These are phyloP conservation scores for Paraurostyla sp. DNA, from an alignment of 73 alveolate genomes.

Conservation along the genomic window DNA sequence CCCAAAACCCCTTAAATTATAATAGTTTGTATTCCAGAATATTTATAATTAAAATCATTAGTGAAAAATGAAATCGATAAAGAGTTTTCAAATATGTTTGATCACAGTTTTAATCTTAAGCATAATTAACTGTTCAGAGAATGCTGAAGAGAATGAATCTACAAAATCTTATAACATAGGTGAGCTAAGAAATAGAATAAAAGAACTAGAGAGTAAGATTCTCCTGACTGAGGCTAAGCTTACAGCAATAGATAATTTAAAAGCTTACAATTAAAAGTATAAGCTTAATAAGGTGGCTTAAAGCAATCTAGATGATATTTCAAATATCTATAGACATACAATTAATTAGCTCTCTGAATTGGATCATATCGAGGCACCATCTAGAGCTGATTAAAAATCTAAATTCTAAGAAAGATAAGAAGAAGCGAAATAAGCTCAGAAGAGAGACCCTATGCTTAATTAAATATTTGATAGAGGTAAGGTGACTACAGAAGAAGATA, in stretches of 20 bases:
- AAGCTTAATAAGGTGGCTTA: background rate
- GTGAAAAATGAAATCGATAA: too few species aligned
- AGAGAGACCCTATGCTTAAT: conserved; percentile 24
- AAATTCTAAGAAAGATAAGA: background rate
- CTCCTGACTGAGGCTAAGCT: background rate
- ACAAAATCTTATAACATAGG: too few species aligned
- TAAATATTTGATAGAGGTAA: conserved; percentile 22
- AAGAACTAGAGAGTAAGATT: background rate
- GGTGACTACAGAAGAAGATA: background rate
- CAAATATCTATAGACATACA: background rate
- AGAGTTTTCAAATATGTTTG: too few species aligned
- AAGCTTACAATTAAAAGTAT: background rate
- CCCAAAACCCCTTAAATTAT: too few species aligned
- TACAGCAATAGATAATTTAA: background rate
- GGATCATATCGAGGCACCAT: background rate
- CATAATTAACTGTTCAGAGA: too few species aligned
- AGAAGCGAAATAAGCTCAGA: background rate
- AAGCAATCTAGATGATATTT: background rate
- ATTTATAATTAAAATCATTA: too few species aligned
- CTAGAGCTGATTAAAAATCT: background rate
- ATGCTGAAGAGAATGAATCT: too few species aligned
- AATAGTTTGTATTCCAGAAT: too few species aligned
- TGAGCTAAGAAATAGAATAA: conserved; percentile 1
- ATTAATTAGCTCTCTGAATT: background rate
- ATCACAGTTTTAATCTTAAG: too few species aligned